These are phyloP conservation scores for Calycina herbarum DNA, from an alignment of 2,329 filamentous ascomycete genomes.

Conservation along the genomic window DNA sequence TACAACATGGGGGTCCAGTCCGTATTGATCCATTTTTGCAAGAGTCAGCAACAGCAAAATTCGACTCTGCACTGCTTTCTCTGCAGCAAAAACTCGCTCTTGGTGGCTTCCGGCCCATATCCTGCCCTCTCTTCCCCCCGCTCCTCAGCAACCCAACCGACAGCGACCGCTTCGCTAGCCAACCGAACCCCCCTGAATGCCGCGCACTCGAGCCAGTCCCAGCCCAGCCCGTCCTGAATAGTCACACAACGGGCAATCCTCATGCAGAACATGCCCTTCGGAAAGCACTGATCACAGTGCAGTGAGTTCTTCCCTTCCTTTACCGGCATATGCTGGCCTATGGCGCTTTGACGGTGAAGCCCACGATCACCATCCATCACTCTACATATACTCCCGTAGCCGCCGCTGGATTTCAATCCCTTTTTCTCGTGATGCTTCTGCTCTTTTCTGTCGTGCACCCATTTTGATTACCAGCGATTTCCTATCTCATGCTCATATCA, in stretches of 20 bases:
- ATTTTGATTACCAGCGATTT: constrained; percentile 29
- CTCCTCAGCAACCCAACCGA: constrained; percentile 19
- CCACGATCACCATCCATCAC: constrained; percentile 18
- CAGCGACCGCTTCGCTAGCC: constrained; percentile 26
- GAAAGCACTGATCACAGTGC: constrained; percentile 34
- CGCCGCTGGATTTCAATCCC: constrained; percentile 29
- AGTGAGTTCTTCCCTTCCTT: constrained; percentile 15
- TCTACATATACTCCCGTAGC: constrained; percentile 38
- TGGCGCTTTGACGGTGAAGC: constrained; percentile 31
- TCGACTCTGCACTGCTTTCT: constrained; percentile 6
- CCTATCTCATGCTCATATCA: constrained; percentile 23
- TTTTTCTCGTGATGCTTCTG: constrained; percentile 32
- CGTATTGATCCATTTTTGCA: background rate
- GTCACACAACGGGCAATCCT: constrained; percentile 26
- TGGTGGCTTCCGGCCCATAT: background rate
- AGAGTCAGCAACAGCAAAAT: background rate
- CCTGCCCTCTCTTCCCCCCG: background rate
- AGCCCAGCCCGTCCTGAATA: constrained; percentile 22
- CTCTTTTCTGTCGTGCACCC: constrained; percentile 28
- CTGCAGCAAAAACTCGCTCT: constrained; percentile 4
- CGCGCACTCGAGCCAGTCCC: constrained; percentile 12
- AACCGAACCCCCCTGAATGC: constrained; percentile 20
- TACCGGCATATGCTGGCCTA: constrained; percentile 32
- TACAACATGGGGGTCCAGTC: background rate
- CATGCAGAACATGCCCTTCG: constrained; percentile 30